A percentile compares a stretch with the other conserved stretches of the same genome.
Conservation (phyloP, 768 basidiomycete species). For the Strobilomyces confusus region DNA sequence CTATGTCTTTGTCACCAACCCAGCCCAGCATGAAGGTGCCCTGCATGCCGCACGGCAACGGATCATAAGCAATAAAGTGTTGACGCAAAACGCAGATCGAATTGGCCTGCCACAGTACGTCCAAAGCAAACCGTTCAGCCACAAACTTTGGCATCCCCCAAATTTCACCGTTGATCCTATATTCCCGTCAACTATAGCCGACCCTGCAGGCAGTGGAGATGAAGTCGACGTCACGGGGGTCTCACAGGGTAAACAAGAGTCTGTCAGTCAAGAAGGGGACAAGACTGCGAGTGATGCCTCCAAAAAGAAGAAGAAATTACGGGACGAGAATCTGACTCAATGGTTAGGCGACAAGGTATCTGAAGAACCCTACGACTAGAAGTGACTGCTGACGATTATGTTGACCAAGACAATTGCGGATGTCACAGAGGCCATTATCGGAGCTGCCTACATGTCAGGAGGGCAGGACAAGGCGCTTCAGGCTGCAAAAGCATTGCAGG, state of each 20-base stretch:
- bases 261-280: slow-evolving; percentile 13
- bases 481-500: slow-evolving; percentile 57
- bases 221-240: slow-evolving; percentile 18
- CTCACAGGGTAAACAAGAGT: slow-evolving; percentile 9
- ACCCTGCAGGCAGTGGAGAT: slow-evolving; percentile 31
- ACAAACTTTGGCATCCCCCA: slow-evolving; percentile 64
- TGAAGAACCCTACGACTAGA: not conserved
- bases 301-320: slow-evolving; percentile 41
- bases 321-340: slow-evolving; percentile 42
- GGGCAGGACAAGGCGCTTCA: slow-evolving; percentile 65
- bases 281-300: not conserved
- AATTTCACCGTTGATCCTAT: slow-evolving; percentile 33
- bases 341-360: slow-evolving; percentile 77
- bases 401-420: slow-evolving; percentile 68
- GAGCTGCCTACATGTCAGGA: slow-evolving; percentile 73
- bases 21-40: slow-evolving; percentile 59
- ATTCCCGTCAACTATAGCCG: slow-evolving; percentile 9
- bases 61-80: slow-evolving; percentile 70
- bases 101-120: slow-evolving; percentile 69
- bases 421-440: slow-evolving; percentile 80
- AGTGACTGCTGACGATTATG: slow-evolving; percentile 9
- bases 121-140: slow-evolving; percentile 64
- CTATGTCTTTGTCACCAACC: slow-evolving; percentile 69
- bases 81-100: slow-evolving; percentile 52
- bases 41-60: slow-evolving; percentile 63